Percentiles rank a stretch among this genome's conserved stretches.
Conservation (phyloP, 2,329 filamentous ascomycete genomes). For the Fusarium sp. region DNA sequence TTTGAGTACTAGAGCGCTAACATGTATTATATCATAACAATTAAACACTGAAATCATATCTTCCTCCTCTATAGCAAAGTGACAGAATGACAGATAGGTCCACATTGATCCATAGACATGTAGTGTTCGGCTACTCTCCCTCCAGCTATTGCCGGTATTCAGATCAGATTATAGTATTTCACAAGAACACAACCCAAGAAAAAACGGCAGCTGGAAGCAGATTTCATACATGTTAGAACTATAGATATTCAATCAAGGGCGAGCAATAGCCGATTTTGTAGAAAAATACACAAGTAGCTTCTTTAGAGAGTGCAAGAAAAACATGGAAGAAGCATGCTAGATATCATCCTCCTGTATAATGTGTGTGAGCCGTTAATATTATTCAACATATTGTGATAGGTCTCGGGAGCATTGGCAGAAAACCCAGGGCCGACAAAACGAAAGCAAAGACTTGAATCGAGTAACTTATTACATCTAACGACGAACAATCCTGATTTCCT, state of each 20-base stretch:
- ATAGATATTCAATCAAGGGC: neutral
- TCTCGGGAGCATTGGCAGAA: no score
- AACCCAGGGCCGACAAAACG: no score
- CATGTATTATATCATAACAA: neutral
- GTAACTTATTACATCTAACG: neutral
- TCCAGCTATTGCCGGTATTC: neutral
- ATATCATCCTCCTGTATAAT: neutral
- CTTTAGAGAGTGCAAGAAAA: neutral
- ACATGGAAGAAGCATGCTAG: fast-evolving
- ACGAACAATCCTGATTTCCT: no score
- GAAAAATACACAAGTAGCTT: neutral
- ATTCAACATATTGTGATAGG: neutral
- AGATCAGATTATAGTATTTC: no score
- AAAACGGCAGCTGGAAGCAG: neutral
- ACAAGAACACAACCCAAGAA: no score
- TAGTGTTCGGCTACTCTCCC: neutral
- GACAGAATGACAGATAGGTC: neutral
- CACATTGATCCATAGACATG: neutral
- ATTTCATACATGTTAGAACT: neutral
- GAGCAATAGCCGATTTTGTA: neutral
- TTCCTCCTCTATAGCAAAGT: neutral
- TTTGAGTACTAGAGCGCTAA: no score
- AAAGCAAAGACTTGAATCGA: neutral
- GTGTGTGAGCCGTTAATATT: no score
- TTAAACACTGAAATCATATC: neutral